Evolutionary conservation across 75 land plant genomes (phyloP).

Genomic region (Ceratopteris richardii): DNA sequence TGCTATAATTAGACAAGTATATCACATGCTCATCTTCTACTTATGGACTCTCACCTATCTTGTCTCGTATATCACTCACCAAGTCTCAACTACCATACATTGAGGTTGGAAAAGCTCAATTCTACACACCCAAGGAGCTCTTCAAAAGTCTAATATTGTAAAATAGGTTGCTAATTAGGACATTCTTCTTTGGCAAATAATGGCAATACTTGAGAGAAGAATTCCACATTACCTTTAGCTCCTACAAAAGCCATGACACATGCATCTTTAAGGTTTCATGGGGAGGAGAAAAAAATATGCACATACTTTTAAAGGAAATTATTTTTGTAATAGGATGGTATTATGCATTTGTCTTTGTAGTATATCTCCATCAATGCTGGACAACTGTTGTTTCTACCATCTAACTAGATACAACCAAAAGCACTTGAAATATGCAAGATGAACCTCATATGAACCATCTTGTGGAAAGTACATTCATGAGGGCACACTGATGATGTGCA

Average conservation of each 20-base stretch:
- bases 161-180: slow-evolving; percentile 18
- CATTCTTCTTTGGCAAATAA: slow-evolving; percentile 46
- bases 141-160: slow-evolving; percentile 55
- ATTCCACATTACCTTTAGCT: slow-evolving; percentile 85
- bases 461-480: too few relatives aligned
- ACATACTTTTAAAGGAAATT: not conserved
- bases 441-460: too few relatives aligned
- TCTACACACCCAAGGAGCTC: slow-evolving; percentile 57
- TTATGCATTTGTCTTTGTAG: slow-evolving; percentile 76
- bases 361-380: slow-evolving; percentile 57
- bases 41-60: too few relatives aligned
- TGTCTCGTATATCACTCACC: too few relatives aligned
- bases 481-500: too few relatives aligned
- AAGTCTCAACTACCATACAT: too few relatives aligned
- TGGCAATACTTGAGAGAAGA: slow-evolving; percentile 89
- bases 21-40: too few relatives aligned
- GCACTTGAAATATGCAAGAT: too few relatives aligned
- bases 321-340: slow-evolving; percentile 30
- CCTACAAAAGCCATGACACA: slow-evolving; percentile 26
- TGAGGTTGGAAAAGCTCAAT: slow-evolving; percentile 63
- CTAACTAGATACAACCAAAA: slow-evolving; percentile 24
- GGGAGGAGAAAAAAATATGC: slow-evolving; percentile 31
- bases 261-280: not conserved
- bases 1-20: too few relatives aligned
- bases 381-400: slow-evolving; percentile 29